phyloP scores from a whole-genome alignment of 768 basidiomycete species.

The Lactarius deliciosus region DNA sequence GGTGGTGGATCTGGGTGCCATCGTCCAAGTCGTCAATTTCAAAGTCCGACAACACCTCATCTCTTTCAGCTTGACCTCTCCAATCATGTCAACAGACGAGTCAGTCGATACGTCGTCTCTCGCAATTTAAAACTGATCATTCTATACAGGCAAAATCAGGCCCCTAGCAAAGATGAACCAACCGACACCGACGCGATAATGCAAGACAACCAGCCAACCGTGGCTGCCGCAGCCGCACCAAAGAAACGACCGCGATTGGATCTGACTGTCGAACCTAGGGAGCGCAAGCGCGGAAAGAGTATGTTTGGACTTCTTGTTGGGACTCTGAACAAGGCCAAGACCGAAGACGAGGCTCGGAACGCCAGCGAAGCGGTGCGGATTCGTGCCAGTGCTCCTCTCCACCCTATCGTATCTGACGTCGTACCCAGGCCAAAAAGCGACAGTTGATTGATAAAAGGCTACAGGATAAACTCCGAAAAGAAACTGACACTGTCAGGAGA shows the following conservation, averaged over 20 bases:
- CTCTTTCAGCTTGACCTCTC: constrained; percentile 14
- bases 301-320: constrained; percentile 85
- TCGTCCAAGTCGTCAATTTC: constrained; percentile 15
- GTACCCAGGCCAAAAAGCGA: constrained; percentile 72
- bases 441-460: constrained; percentile 81
- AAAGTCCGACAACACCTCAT: constrained; percentile 20
- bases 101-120: constrained; percentile 21
- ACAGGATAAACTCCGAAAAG: constrained; percentile 80
- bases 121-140: neutral
- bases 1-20: constrained; percentile 24
- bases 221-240: constrained; percentile 34
- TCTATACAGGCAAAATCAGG: constrained; percentile 9
- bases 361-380: constrained; percentile 75
- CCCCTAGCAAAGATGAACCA: constrained; percentile 12
- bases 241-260: constrained; percentile 77
- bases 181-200: constrained; percentile 29
- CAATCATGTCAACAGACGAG: constrained; percentile 30
- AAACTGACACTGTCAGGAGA: constrained; percentile 82
- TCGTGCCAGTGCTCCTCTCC: constrained; percentile 3
- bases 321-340: constrained; percentile 85
- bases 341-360: constrained; percentile 79
- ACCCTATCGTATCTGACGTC: neutral
- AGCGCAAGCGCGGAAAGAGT: constrained; percentile 81
- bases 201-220: constrained; percentile 30
- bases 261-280: constrained; percentile 53